Percentiles rank a stretch among this genome's conserved stretches.
phyloP scores from a whole-genome alignment of 129 eudicot species.

The Cynara cardunculus region DNA sequence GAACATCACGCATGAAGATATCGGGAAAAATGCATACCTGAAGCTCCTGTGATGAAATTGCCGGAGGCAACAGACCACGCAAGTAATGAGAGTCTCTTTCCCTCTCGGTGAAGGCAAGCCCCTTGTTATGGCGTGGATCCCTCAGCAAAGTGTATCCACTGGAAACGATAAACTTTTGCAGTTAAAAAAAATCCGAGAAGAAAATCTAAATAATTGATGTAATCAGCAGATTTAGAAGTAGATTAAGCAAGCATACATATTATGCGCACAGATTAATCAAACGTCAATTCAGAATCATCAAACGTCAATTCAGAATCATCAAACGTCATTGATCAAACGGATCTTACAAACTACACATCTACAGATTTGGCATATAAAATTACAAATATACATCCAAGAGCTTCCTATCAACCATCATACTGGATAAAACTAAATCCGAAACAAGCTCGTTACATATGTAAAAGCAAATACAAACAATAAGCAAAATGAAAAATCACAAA shows the following conservation, averaged over 20 bases:
- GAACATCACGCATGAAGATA: constrained; percentile 3
- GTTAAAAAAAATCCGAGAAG: neutral
- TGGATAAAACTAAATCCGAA: neutral
- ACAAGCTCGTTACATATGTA: neutral
- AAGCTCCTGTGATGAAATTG: constrained; percentile 55
- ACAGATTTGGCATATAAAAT: constrained; percentile 4
- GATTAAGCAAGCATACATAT: constrained; percentile 2
- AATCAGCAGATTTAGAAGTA: neutral
- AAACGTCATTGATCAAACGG: constrained; percentile 7
- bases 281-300: constrained; percentile 10
- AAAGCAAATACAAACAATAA: neutral
- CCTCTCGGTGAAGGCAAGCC: constrained; percentile 80
- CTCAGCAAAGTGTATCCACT: constrained; percentile 89
- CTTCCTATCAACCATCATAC: neutral
- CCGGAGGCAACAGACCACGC: constrained; percentile 86
- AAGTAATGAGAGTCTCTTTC: constrained; percentile 93
- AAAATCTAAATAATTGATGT: neutral
- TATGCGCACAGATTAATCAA: neutral
- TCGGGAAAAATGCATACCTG: constrained; percentile 43
- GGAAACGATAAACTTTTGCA: constrained; percentile 6
- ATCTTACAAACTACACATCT: neutral
- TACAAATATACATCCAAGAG: neutral
- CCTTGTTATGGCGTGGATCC: constrained; percentile 92
- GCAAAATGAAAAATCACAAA: neutral
- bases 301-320: constrained; percentile 1